phyloP scores from a whole-genome alignment of 352 stramenopile species.

The Pythium chondricola region DNA sequence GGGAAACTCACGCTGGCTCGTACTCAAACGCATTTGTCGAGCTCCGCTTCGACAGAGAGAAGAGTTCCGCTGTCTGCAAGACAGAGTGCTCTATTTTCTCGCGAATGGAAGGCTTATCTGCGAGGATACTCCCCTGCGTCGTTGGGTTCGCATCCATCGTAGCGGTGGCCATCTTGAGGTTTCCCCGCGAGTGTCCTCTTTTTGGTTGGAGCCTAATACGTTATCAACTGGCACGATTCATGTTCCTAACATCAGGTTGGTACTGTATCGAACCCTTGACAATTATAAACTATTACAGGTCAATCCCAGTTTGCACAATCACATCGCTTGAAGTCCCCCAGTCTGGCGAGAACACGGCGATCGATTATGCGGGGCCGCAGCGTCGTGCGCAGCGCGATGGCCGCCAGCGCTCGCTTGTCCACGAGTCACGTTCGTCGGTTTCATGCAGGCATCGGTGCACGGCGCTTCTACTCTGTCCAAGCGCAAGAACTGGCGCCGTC shows the following conservation, averaged over 20 bases:
- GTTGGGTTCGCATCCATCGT: conserved; percentile 2
- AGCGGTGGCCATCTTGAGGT: conserved; percentile 1
- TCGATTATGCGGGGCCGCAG: too few species aligned
- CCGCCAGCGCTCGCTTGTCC: too few species aligned
- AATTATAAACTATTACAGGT: too few species aligned
- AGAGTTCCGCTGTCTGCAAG: conserved; percentile 60
- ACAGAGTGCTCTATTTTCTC: conserved; percentile 57
- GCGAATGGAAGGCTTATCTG: conserved; percentile 15
- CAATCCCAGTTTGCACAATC: too few species aligned
- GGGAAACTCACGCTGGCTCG: conserved; percentile 41
- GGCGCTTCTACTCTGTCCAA: not conserved
- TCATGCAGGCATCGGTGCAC: not conserved
- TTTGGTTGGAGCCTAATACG: not conserved
- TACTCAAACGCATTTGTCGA: conserved; percentile 38
- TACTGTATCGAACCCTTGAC: too few species aligned
- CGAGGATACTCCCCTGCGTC: too few species aligned
- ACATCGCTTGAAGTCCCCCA: too few species aligned
- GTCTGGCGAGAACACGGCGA: too few species aligned
- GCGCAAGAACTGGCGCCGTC: conserved; percentile 6
- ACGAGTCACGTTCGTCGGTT: not conserved
- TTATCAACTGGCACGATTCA: not conserved
- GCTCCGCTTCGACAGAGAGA: conserved; percentile 61
- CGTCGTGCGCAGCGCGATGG: too few species aligned
- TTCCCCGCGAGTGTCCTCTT: not conserved
- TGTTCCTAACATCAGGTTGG: too few species aligned